Conservation (phyloP, 2,329 filamentous ascomycete genomes). For the Microcera coccophila region DNA sequence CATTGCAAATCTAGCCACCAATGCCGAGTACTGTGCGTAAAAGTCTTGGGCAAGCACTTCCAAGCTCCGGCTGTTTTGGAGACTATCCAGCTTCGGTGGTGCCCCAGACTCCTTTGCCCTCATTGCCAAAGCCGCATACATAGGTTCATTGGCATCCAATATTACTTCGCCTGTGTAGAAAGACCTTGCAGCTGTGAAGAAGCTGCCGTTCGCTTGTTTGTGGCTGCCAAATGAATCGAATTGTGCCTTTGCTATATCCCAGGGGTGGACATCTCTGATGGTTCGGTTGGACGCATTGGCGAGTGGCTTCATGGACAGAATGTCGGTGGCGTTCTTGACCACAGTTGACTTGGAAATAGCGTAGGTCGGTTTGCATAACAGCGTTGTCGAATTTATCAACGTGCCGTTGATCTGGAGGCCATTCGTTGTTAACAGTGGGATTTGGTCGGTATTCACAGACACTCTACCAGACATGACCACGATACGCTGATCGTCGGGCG, state of each 20-base stretch:
- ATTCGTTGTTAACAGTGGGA: conserved; percentile 12
- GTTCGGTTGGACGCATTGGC: conserved; percentile 13
- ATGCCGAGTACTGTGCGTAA: conserved; percentile 33
- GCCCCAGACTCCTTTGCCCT: conserved; percentile 18
- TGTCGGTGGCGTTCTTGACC: conserved; percentile 12
- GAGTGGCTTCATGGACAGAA: conserved; percentile 10
- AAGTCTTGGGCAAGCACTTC: conserved; percentile 28
- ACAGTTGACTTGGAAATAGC: conserved; percentile 15
- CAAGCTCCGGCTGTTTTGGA: conserved; percentile 25
- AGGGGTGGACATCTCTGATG: conserved; percentile 17
- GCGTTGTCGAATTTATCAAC: conserved; percentile 12
- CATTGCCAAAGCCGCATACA: conserved; percentile 32
- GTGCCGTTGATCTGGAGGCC: conserved; percentile 10
- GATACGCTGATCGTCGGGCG: conserved; percentile 20
- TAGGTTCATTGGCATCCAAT: conserved; percentile 31
- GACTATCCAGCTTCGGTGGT: conserved; percentile 17
- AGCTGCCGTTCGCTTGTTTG: background rate
- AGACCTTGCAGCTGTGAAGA: conserved; percentile 3
- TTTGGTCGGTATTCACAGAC: conserved; percentile 13
- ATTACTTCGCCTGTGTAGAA: conserved; percentile 22
- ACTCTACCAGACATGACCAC: conserved; percentile 18
- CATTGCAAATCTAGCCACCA: conserved; percentile 31
- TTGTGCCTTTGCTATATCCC: conserved; percentile 17
- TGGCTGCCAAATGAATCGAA: conserved; percentile 16
- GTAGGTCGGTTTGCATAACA: conserved; percentile 24